A percentile compares a stretch with the other conserved stretches of the same genome.
These are phyloP conservation scores for Triticum monococcum DNA, from an alignment of 176 grass and related monocot species.

Conservation along the genomic window DNA sequence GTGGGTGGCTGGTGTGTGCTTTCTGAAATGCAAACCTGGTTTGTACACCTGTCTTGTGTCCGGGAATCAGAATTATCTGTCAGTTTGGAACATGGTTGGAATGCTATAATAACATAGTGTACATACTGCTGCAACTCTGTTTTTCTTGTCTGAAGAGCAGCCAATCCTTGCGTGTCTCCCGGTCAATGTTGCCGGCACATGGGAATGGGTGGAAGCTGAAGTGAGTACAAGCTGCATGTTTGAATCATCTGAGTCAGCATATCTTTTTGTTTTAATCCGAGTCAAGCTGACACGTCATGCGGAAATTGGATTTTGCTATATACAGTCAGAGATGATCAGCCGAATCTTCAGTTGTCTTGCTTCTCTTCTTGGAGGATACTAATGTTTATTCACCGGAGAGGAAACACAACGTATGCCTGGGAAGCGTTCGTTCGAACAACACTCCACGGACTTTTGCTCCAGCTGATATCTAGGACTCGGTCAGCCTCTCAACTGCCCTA, in stretches of 20 bases:
- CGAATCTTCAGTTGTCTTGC: too few relatives aligned
- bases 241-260: background rate
- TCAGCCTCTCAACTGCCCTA: too few relatives aligned
- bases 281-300: background rate
- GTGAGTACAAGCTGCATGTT: background rate
- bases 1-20: conserved; percentile 11
- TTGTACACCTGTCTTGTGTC: background rate
- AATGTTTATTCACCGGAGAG: too few relatives aligned
- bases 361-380: too few relatives aligned
- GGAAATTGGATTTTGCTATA: background rate
- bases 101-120: background rate
- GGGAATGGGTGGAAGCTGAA: background rate
- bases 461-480: too few relatives aligned
- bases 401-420: too few relatives aligned
- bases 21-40: background rate
- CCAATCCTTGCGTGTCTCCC: background rate
- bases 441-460: too few relatives aligned
- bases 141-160: background rate
- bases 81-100: background rate
- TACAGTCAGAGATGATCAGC: too few relatives aligned
- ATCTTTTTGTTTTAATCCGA: background rate
- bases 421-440: too few relatives aligned
- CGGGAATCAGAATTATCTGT: background rate
- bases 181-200: background rate
- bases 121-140: background rate